Conservation (phyloP, 306 rosid species). For the Delonix regia region DNA sequence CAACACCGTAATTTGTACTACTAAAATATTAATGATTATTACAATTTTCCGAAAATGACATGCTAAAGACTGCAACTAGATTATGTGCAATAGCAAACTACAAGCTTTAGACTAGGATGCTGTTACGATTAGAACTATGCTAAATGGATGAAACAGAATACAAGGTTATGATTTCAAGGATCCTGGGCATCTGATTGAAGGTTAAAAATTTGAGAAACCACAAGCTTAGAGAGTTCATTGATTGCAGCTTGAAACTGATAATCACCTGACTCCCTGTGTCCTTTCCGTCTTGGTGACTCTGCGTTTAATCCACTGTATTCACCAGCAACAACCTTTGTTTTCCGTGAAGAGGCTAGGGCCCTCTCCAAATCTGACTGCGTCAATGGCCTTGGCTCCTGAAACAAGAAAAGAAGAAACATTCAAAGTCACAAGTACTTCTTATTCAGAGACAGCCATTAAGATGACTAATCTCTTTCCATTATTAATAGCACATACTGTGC, state of each 20-base stretch:
- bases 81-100: constrained; percentile 37
- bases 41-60: constrained; percentile 10
- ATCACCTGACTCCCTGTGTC: constrained; percentile 64
- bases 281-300: constrained; percentile 51
- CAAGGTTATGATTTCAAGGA: constrained; percentile 42
- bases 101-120: not conserved
- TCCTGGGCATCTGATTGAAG: constrained; percentile 71
- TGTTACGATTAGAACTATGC: constrained; percentile 40
- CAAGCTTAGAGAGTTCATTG: constrained; percentile 73
- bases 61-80: not conserved
- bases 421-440: constrained; percentile 9
- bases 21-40: not conserved
- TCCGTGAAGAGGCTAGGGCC: constrained; percentile 49
- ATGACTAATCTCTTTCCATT: constrained; percentile 25
- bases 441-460: constrained; percentile 7
- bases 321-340: constrained; percentile 60
- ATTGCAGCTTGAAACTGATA: constrained; percentile 73
- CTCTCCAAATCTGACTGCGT: constrained; percentile 56
- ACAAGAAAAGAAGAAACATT: not conserved
- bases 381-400: constrained; percentile 58
- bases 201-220: constrained; percentile 77
- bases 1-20: constrained; percentile 4
- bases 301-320: constrained; percentile 58
- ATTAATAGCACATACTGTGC: not conserved
- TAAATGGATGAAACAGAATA: constrained; percentile 25